These are phyloP conservation scores for Lentinula lateritia DNA, from an alignment of 768 basidiomycete species.

Conservation along the genomic window DNA sequence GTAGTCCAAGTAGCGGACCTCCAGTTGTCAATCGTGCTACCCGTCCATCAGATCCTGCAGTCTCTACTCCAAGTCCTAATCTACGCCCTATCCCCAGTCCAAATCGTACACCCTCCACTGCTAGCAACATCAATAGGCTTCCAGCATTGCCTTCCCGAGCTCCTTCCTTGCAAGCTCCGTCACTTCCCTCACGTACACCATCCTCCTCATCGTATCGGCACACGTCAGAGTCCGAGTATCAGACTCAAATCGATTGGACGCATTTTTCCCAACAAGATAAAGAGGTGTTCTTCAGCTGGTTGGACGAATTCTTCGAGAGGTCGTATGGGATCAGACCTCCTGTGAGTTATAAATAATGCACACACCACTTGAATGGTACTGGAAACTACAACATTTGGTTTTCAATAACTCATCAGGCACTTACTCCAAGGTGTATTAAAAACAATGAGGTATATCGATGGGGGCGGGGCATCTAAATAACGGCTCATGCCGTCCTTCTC, in stretches of 20 bases:
- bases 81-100: neutral
- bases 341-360: neutral
- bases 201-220: neutral
- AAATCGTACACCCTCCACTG: slow-evolving; percentile 9
- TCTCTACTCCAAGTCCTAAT: neutral
- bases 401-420: too few species aligned
- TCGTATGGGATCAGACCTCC: slow-evolving; percentile 14
- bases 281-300: slow-evolving; percentile 67
- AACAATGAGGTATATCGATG: too few species aligned
- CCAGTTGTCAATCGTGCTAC: slow-evolving; percentile 28
- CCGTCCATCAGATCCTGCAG: slow-evolving; percentile 20
- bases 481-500: neutral
- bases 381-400: too few species aligned
- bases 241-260: slow-evolving; percentile 54
- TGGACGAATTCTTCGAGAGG: slow-evolving; percentile 74
- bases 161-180: neutral
- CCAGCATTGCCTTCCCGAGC: neutral
- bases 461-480: too few species aligned
- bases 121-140: neutral
- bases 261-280: slow-evolving; percentile 67
- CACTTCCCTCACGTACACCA: neutral
- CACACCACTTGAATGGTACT: too few species aligned
- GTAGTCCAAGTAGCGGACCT: slow-evolving; percentile 16
- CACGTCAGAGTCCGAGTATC: slow-evolving; percentile 4
- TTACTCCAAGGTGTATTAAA: too few species aligned